Conservation (phyloP, 208 protist species). For the Trypanosoma congolense region DNA sequence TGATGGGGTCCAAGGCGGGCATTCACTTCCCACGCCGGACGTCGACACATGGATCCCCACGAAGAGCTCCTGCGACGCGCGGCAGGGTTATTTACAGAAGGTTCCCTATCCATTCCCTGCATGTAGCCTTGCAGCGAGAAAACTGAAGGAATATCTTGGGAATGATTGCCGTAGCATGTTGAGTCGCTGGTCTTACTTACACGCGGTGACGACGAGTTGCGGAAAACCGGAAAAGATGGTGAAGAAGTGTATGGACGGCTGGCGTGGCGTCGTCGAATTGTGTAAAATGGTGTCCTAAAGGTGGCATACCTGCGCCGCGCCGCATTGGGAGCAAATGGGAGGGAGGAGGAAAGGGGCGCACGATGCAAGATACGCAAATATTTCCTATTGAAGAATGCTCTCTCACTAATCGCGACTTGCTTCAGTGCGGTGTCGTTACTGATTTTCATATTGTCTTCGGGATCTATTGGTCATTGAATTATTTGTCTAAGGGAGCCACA, state of each 20-base stretch:
- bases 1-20: neutral
- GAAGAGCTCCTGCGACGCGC: conserved; percentile 8
- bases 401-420: no score
- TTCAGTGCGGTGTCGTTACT: no score
- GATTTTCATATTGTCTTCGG: no score
- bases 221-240: conserved; percentile 12
- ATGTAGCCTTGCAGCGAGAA: conserved; percentile 19
- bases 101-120: conserved; percentile 12
- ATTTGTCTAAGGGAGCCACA: no score
- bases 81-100: conserved; percentile 8
- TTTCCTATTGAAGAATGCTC: no score
- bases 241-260: conserved; percentile 32
- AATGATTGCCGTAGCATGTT: conserved; percentile 18
- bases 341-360: no score
- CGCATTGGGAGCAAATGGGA: no score
- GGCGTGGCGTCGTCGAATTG: conserved; percentile 27
- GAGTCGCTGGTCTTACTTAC: conserved; percentile 14
- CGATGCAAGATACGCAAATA: no score
- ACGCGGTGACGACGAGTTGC: conserved; percentile 8
- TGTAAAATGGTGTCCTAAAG: conserved; percentile 27
- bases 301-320: no score
- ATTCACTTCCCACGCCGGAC: conserved; percentile 1
- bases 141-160: conserved; percentile 28
- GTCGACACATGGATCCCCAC: conserved; percentile 1
- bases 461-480: no score